phyloP scores from a whole-genome alignment of 352 stramenopile genomes.

The Nannochloropsis limnetica region DNA sequence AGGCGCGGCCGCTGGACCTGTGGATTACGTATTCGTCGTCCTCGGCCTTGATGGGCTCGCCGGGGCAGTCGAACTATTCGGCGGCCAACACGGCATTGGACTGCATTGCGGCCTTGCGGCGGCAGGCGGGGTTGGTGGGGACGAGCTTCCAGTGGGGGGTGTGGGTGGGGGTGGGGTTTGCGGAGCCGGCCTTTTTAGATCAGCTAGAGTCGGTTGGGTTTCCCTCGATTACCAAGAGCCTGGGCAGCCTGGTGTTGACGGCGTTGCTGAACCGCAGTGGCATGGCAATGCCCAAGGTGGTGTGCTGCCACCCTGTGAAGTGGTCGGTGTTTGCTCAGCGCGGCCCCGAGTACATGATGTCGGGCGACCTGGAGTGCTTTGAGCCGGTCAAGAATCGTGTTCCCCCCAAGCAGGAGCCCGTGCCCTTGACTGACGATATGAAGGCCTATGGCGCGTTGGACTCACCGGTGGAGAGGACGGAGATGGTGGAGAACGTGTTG shows the following conservation, averaged over 20 bases:
- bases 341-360: constrained; percentile 26
- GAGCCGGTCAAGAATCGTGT: constrained; percentile 9
- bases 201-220: constrained; percentile 6
- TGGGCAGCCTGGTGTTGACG: constrained; percentile 26
- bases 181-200: not conserved
- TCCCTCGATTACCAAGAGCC: constrained; percentile 2
- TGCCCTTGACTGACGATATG: constrained; percentile 25
- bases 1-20: not conserved
- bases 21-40: constrained; percentile 15
- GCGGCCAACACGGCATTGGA: constrained; percentile 30
- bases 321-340: constrained; percentile 27
- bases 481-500: not conserved
- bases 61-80: constrained; percentile 9
- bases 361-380: constrained; percentile 27
- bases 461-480: not conserved
- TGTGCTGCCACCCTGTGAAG: constrained; percentile 33
- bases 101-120: not conserved
- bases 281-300: constrained; percentile 9
- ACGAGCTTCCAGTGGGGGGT: constrained; percentile 23
- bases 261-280: not conserved
- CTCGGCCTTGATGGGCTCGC: constrained; percentile 29
- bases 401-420: not conserved
- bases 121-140: not conserved
- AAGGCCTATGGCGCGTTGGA: constrained; percentile 29
- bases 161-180: constrained; percentile 21